phyloP scores from a whole-genome alignment of 805 yeast genomes.

The Suhomyces canberraensis region DNA sequence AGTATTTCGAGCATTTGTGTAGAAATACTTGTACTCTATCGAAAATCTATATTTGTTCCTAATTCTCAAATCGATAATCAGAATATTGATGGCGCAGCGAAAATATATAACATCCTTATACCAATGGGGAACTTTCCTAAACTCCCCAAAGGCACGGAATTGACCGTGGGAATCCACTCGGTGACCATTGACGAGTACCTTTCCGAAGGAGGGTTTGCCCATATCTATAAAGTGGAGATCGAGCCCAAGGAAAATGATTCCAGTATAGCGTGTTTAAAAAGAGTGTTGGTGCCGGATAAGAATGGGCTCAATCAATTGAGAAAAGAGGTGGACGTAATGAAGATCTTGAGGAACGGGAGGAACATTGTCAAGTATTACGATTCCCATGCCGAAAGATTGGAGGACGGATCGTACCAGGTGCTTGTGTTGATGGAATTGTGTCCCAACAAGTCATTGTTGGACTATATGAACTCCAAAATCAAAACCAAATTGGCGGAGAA shows the following conservation, averaged over 20 bases:
- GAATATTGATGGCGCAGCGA: too few relatives aligned
- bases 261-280: conserved; percentile 62
- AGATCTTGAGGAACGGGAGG: conserved; percentile 51
- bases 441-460: conserved; percentile 80
- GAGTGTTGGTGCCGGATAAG: conserved; percentile 73
- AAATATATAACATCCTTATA: too few relatives aligned
- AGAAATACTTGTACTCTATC: too few relatives aligned
- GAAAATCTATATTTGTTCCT: too few relatives aligned
- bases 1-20: too few relatives aligned
- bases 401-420: conserved; percentile 68
- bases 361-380: conserved; percentile 69
- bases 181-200: conserved; percentile 34
- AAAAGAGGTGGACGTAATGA: conserved; percentile 79
- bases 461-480: conserved; percentile 84
- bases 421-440: conserved; percentile 91
- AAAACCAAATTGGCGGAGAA: conserved; percentile 71
- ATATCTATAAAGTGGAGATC: conserved; percentile 64
- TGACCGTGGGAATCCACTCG: conserved; percentile 41
- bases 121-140: conserved; percentile 27
- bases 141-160: conserved; percentile 37
- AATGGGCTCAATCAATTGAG: conserved; percentile 61
- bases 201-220: conserved; percentile 73
- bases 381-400: conserved; percentile 67
- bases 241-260: conserved; percentile 43
- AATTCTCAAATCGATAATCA: too few relatives aligned